A percentile compares a stretch with the other conserved stretches of the same genome.
Evolutionary conservation across 208 protist genomes (phyloP).

Genomic region (Trypanosoma vivax): DNA sequence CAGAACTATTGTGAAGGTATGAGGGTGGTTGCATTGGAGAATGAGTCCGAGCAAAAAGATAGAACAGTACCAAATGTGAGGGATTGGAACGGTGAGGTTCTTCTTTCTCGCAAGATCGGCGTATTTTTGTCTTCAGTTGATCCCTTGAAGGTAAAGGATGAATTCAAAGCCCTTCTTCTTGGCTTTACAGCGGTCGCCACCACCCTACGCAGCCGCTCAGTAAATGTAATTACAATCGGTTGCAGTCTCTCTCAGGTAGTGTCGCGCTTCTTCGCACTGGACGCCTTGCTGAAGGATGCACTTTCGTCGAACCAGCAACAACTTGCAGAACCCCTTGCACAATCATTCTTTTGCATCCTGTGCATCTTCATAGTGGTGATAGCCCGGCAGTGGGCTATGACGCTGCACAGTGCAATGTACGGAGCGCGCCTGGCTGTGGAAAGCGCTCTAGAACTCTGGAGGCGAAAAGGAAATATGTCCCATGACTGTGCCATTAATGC

Average conservation of each 20-base stretch:
- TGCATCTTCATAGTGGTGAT: conserved; percentile 34
- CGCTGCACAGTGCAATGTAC: conserved; percentile 50
- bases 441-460: conserved; percentile 28
- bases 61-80: conserved; percentile 48
- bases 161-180: conserved; percentile 25
- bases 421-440: conserved; percentile 50
- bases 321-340: conserved; percentile 33
- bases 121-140: conserved; percentile 64
- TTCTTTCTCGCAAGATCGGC: conserved; percentile 46
- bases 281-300: conserved; percentile 30
- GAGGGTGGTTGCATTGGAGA: conserved; percentile 54
- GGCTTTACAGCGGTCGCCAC: conserved; percentile 57
- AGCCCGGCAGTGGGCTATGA: conserved; percentile 30
- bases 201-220: conserved; percentile 46
- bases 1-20: conserved; percentile 58
- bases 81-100: conserved; percentile 26
- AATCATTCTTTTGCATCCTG: conserved; percentile 18
- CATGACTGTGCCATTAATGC: conserved; percentile 34
- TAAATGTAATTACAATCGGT: conserved; percentile 52
- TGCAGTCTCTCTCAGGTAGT: conserved; percentile 44
- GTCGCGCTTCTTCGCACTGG: conserved; percentile 34
- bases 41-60: conserved; percentile 32
- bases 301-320: conserved; percentile 53
- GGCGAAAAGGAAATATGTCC: conserved; percentile 32
- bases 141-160: conserved; percentile 34